phyloP scores from a whole-genome alignment of 805 yeast species.

The Candida taoyuanica region DNA sequence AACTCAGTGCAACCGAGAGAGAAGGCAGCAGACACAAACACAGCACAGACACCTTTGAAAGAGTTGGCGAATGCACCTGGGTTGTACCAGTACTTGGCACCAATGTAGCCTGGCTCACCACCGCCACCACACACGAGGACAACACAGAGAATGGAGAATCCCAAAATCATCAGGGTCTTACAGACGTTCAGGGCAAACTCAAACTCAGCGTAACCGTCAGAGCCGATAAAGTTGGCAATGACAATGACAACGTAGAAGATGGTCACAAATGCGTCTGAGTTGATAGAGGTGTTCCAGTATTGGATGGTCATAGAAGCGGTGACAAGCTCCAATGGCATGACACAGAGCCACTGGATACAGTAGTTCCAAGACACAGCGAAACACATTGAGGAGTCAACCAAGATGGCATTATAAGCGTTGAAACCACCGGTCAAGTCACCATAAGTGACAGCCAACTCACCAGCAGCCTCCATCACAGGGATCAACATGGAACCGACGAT shows the following conservation, averaged over 20 bases:
- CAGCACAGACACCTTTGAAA: slow-evolving; percentile 62
- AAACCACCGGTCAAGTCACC: slow-evolving; percentile 37
- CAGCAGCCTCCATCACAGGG: slow-evolving; percentile 57
- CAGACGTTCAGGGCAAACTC: slow-evolving; percentile 52
- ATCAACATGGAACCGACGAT: slow-evolving; percentile 59
- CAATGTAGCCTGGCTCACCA: slow-evolving; percentile 49
- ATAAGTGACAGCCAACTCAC: slow-evolving; percentile 42
- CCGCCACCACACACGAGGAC: slow-evolving; percentile 58
- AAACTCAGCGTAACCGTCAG: slow-evolving; percentile 65
- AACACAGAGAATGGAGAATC: slow-evolving; percentile 53
- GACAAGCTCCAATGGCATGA: slow-evolving; percentile 50
- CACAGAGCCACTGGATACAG: slow-evolving; percentile 50
- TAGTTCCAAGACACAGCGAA: slow-evolving; percentile 60
- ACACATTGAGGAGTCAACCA: slow-evolving; percentile 52
- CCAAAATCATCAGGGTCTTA: slow-evolving; percentile 54
- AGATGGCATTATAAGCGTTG: slow-evolving; percentile 33
- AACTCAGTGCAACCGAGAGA: slow-evolving; percentile 66
- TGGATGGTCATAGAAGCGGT: slow-evolving; percentile 49
- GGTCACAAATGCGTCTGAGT: slow-evolving; percentile 53
- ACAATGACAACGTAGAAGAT: slow-evolving; percentile 50
- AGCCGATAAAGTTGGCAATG: slow-evolving; percentile 52
- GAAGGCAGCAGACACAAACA: slow-evolving; percentile 57
- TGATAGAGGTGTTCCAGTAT: slow-evolving; percentile 39
- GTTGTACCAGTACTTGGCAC: slow-evolving; percentile 52
- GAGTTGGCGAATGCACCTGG: slow-evolving; percentile 46